These are phyloP conservation scores for Hypericum androsaemum DNA, from an alignment of 345 rosid species.

Conservation along the genomic window DNA sequence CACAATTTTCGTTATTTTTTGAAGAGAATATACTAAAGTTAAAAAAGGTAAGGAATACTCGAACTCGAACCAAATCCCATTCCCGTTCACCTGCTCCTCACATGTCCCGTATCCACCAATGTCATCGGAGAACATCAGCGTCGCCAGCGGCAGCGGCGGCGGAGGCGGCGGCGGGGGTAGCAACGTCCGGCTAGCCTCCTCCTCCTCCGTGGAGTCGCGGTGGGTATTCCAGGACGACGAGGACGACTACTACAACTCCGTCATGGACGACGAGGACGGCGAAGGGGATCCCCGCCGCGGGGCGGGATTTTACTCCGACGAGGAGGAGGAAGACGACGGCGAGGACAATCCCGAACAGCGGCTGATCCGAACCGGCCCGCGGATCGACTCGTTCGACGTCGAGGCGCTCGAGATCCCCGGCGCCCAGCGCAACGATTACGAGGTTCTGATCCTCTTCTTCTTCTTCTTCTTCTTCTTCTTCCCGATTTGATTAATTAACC, in stretches of 20 bases:
- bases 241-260: slow-evolving; percentile 28
- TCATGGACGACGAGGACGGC: slow-evolving; percentile 38
- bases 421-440: slow-evolving; percentile 58
- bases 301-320: slow-evolving; percentile 59
- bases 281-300: slow-evolving; percentile 8
- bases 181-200: no score
- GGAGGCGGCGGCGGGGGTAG: no score
- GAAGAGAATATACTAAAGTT: no score
- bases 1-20: no score
- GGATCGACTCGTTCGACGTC: slow-evolving; percentile 84
- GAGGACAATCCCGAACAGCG: slow-evolving; percentile 59
- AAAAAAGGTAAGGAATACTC: no score
- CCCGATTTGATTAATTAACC: no score
- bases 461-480: background rate
- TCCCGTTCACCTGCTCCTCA: no score
- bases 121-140: no score
- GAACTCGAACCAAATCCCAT: no score
- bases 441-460: slow-evolving; percentile 33
- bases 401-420: slow-evolving; percentile 96
- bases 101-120: no score
- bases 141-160: no score
- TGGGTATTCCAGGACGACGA: slow-evolving; percentile 94
- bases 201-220: slow-evolving; percentile 58
- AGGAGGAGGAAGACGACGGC: slow-evolving; percentile 31
- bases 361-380: slow-evolving; percentile 82